Conservation (phyloP, 805 yeast species). For the Geotrichum ghanense region DNA sequence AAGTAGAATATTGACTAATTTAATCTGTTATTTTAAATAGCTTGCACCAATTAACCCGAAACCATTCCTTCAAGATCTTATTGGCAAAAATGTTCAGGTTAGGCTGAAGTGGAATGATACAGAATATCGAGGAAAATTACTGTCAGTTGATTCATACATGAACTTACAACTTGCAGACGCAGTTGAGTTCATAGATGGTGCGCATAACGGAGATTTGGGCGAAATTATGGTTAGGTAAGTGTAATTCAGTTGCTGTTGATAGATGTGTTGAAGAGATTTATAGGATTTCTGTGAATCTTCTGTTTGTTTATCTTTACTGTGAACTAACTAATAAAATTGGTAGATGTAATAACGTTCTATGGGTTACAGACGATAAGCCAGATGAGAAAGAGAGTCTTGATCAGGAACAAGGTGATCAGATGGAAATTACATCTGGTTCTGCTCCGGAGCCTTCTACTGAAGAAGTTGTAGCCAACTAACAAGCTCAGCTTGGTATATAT, state of each 20-base stretch:
- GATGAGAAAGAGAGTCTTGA: too few relatives aligned
- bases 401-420: too few relatives aligned
- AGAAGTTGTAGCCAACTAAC: too few relatives aligned
- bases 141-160: constrained; percentile 87
- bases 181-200: constrained; percentile 39
- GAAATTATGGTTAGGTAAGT: constrained; percentile 59
- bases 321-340: neutral
- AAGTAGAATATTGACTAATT: neutral
- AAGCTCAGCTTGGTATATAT: too few relatives aligned
- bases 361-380: constrained; percentile 38
- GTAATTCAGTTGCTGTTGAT: constrained; percentile 4
- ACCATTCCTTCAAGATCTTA: constrained; percentile 72
- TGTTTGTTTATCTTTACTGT: neutral
- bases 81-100: constrained; percentile 61
- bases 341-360: constrained; percentile 83
- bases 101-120: constrained; percentile 84
- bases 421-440: too few relatives aligned
- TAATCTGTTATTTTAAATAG: constrained; percentile 14
- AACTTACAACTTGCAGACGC: constrained; percentile 65
- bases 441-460: too few relatives aligned
- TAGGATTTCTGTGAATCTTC: neutral
- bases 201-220: constrained; percentile 44
- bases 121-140: constrained; percentile 69
- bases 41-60: constrained; percentile 70
- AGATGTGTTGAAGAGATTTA: neutral